Conservation (phyloP, 352 stramenopile species). For the Hyaloperonospora arabidopsidis region DNA sequence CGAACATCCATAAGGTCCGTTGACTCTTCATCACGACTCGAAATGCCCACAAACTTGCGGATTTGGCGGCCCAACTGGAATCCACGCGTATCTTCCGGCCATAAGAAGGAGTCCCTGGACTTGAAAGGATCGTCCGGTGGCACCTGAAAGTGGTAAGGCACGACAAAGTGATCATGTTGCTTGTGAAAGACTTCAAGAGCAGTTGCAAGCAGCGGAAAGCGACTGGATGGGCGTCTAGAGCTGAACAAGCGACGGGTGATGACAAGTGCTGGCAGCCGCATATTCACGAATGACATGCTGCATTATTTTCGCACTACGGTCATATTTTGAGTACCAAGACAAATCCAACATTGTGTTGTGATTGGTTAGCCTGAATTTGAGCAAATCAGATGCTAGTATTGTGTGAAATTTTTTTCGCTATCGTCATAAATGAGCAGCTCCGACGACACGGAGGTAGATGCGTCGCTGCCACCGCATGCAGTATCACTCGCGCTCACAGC, state of each 20-base stretch:
- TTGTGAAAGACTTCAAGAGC: constrained; percentile 33
- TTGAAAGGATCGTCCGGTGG: constrained; percentile 10
- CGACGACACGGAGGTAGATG: constrained; percentile 5
- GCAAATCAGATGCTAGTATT: constrained; percentile 2
- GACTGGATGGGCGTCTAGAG: constrained; percentile 8
- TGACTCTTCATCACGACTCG: constrained; percentile 1
- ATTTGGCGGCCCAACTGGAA: constrained; percentile 35
- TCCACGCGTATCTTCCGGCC: constrained; percentile 34
- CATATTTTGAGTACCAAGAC: neutral
- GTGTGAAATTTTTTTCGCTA: neutral
- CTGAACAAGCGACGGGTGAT: constrained; percentile 17
- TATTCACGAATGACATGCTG: neutral
- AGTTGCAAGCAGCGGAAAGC: constrained; percentile 16
- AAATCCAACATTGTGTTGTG: neutral
- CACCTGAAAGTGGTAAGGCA: constrained; percentile 35
- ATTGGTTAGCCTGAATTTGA: constrained; percentile 6
- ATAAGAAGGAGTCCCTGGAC: constrained; percentile 4
- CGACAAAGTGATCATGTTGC: constrained; percentile 36
- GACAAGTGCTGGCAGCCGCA: constrained; percentile 5
- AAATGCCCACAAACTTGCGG: constrained; percentile 21
- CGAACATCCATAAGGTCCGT: constrained; percentile 5
- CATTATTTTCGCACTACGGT: neutral
- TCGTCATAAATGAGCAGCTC: constrained; percentile 11
- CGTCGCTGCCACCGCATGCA: constrained; percentile 10
- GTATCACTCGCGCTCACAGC: constrained; percentile 20